Conservation (phyloP, 371 early-diverging fungal genomes). For the Apophysomyces variabilis region DNA sequence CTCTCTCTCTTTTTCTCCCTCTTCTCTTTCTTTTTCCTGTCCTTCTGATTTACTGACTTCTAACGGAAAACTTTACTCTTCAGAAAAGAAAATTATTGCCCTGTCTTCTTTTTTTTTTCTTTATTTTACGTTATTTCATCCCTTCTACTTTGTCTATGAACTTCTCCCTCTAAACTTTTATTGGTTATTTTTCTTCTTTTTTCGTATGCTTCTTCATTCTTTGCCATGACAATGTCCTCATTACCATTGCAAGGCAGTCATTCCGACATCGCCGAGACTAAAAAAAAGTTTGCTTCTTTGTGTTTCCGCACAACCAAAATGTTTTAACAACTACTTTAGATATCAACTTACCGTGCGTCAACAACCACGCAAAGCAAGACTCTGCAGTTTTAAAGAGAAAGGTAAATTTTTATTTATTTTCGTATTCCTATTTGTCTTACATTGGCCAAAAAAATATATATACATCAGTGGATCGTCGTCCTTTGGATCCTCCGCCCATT, state of each 20-base stretch:
- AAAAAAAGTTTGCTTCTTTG: constrained; percentile 22
- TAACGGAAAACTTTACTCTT: not conserved
- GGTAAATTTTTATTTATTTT: constrained; percentile 23
- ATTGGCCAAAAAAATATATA: not conserved
- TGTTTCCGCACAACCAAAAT: not conserved
- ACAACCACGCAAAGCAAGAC: constrained; percentile 56
- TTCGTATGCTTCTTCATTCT: constrained; percentile 8
- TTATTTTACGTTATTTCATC: constrained; percentile 9
- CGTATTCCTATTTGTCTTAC: not conserved
- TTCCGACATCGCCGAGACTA: constrained; percentile 17
- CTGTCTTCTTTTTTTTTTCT: not conserved
- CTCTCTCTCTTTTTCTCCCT: constrained; percentile 7
- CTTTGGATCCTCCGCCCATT: constrained; percentile 57
- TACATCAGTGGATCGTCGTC: constrained; percentile 50
- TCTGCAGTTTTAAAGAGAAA: constrained; percentile 63
- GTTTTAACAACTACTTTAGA: constrained; percentile 5
- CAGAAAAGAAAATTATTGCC: not conserved
- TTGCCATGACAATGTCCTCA: constrained; percentile 22
- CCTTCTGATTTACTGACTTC: constrained; percentile 12
- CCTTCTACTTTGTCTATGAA: constrained; percentile 1
- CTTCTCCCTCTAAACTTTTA: constrained; percentile 4
- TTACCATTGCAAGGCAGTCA: constrained; percentile 14
- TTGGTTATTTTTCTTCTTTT: not conserved
- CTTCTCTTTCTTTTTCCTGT: constrained; percentile 7
- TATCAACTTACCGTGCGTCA: constrained; percentile 47